These are phyloP conservation scores for Boletus tylopilopsis DNA, from an alignment of 768 basidiomycete species.

Conservation along the genomic window DNA sequence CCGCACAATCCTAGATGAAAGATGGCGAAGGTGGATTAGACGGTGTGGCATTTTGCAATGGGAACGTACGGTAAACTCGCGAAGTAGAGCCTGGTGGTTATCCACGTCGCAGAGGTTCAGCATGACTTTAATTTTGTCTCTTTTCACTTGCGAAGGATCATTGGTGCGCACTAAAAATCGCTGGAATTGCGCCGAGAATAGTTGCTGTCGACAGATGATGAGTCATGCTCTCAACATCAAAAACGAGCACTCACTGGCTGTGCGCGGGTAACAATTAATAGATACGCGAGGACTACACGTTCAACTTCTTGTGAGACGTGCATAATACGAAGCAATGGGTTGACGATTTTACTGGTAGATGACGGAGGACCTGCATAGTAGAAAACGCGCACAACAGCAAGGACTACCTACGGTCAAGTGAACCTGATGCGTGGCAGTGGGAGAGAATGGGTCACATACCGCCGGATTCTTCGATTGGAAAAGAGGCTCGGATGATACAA, in stretches of 20 bases:
- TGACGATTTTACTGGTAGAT: constrained; percentile 52
- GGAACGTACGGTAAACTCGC: constrained; percentile 77
- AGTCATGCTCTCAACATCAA: background rate
- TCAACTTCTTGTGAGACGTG: constrained; percentile 68
- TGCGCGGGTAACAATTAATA: constrained; percentile 60
- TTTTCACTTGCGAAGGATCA: constrained; percentile 65
- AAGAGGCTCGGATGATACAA: constrained; percentile 69
- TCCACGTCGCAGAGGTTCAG: constrained; percentile 60
- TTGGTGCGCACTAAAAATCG: constrained; percentile 68
- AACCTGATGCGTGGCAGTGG: background rate
- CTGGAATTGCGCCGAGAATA: constrained; percentile 60
- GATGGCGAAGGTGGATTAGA: background rate
- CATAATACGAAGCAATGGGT: constrained; percentile 73
- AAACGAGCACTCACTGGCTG: constrained; percentile 51
- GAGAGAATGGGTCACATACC: constrained; percentile 40
- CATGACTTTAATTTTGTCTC: constrained; percentile 72
- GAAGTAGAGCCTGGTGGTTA: constrained; percentile 66
- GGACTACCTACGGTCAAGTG: constrained; percentile 56
- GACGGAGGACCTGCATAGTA: constrained; percentile 69
- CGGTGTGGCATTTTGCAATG: background rate
- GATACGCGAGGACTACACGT: constrained; percentile 68
- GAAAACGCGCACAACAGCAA: constrained; percentile 69
- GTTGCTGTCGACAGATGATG: constrained; percentile 20
- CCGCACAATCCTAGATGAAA: constrained; percentile 64
- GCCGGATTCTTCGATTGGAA: constrained; percentile 87